Evolutionary conservation across 306 rosid genomes (phyloP).

Genomic region (Pyrus betulifolia): DNA sequence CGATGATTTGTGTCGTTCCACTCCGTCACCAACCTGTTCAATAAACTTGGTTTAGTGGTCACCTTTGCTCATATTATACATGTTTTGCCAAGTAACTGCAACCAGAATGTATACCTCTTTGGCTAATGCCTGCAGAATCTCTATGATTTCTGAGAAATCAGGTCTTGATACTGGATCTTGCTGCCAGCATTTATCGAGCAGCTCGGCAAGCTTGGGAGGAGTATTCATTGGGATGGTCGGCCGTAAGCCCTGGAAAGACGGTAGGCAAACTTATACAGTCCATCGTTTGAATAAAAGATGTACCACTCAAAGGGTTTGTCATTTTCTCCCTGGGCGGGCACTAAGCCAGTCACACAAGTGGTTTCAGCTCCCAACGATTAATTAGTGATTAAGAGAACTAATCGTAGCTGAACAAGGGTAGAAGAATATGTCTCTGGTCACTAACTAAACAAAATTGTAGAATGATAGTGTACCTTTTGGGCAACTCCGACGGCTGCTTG

Average conservation of each 20-base stretch:
- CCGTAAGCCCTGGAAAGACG: slow-evolving; percentile 58
- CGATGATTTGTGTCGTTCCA: slow-evolving; percentile 47
- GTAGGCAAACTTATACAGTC: not conserved
- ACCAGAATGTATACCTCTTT: slow-evolving; percentile 49
- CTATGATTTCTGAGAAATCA: slow-evolving; percentile 74
- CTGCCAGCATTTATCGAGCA: slow-evolving; percentile 90
- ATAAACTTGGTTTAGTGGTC: slow-evolving; percentile 1
- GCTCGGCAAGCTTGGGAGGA: slow-evolving; percentile 67
- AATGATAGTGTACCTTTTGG: slow-evolving; percentile 55
- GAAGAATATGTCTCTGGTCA: too few species aligned
- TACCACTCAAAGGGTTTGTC: not conserved
- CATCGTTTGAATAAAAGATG: not conserved
- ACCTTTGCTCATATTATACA: not conserved
- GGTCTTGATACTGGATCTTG: slow-evolving; percentile 78
- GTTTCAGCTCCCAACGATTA: too few species aligned
- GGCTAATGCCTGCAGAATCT: slow-evolving; percentile 50
- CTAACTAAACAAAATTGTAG: not conserved
- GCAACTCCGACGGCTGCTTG: slow-evolving; percentile 99
- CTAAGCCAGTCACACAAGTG: too few species aligned
- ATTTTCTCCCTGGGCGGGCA: not conserved
- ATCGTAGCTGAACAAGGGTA: not conserved
- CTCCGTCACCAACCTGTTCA: slow-evolving; percentile 63
- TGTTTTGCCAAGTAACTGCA: not conserved
- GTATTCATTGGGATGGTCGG: slow-evolving; percentile 82
- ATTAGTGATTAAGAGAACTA: not conserved